Evolutionary conservation across 257 asterid species (phyloP).

Genomic region (Solanum chilense): DNA sequence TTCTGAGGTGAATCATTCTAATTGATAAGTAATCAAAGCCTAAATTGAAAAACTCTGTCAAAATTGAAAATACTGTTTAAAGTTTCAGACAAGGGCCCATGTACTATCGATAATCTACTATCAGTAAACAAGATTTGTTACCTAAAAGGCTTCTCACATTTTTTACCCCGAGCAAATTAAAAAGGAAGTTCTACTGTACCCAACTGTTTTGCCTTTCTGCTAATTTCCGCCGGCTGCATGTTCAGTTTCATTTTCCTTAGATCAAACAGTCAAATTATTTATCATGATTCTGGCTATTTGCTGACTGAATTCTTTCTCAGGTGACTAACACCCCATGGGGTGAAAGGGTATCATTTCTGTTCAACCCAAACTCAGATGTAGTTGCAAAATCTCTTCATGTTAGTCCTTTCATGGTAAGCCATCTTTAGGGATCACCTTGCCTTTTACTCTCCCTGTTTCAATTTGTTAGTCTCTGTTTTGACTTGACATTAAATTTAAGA

Average conservation of each 20-base stretch:
- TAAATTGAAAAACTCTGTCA: not conserved
- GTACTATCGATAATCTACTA: not conserved
- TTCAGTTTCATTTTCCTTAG: not conserved
- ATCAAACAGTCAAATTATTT: not conserved
- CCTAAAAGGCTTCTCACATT: not conserved
- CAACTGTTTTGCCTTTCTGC: not conserved
- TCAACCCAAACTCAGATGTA: constrained; percentile 69
- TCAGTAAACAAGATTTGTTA: not conserved
- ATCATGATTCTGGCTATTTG: not conserved
- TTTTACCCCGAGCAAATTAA: not conserved
- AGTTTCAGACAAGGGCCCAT: not conserved
- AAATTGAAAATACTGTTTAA: no score
- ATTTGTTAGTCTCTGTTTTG: not conserved
- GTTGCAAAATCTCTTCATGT: constrained; percentile 97
- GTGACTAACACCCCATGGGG: constrained; percentile 99
- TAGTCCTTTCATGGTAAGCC: constrained; percentile 91
- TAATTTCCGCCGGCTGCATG: not conserved
- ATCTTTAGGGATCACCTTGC: not conserved
- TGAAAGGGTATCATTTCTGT: constrained; percentile 76
- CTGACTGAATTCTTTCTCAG: constrained; percentile 26
- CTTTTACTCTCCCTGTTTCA: not conserved
- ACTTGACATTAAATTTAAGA: not conserved
- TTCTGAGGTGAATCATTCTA: constrained; percentile 59
- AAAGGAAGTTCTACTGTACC: not conserved
- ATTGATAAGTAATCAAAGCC: not conserved